phyloP scores from a whole-genome alignment of 1,284 basidiomycete species.

The Rhodotorula sp. region DNA sequence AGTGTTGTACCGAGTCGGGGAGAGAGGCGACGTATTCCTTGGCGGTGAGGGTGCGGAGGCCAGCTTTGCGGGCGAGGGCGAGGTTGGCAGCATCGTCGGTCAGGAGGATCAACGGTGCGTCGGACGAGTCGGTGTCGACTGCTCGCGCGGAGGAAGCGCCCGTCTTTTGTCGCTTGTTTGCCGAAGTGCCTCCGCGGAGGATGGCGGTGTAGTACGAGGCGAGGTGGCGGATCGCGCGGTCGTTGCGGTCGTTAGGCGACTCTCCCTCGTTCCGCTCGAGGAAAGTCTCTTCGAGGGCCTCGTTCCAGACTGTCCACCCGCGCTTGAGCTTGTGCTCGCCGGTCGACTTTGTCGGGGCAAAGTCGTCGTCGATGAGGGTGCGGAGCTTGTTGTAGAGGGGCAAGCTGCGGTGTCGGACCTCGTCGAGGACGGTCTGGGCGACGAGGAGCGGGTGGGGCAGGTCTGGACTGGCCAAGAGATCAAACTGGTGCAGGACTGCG shows the following conservation, averaged over 20 bases:
- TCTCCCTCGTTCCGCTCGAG: slow-evolving; percentile 67
- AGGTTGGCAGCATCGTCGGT: slow-evolving; percentile 89
- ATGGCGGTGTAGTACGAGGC: slow-evolving; percentile 81
- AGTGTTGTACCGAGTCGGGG: slow-evolving; percentile 57
- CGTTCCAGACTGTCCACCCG: slow-evolving; percentile 40
- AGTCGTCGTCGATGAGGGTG: slow-evolving; percentile 67
- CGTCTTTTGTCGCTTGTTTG: slow-evolving; percentile 34
- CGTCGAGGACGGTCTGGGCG: slow-evolving; percentile 92
- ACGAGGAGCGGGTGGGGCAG: slow-evolving; percentile 63
- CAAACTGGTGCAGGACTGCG: slow-evolving; percentile 91
- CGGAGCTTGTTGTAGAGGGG: slow-evolving; percentile 91
- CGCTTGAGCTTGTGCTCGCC: slow-evolving; percentile 27
- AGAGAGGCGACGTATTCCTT: slow-evolving; percentile 76
- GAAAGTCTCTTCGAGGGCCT: slow-evolving; percentile 58
- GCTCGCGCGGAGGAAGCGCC: not conserved
- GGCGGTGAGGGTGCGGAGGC: slow-evolving; percentile 65
- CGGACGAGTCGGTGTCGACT: not conserved
- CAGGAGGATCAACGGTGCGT: slow-evolving; percentile 68
- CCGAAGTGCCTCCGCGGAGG: slow-evolving; percentile 54
- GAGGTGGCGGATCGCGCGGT: slow-evolving; percentile 82
- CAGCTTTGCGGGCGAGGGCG: slow-evolving; percentile 68
- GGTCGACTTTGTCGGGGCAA: not conserved
- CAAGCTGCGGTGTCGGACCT: slow-evolving; percentile 90
- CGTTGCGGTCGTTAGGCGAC: slow-evolving; percentile 87
- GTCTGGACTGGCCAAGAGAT: slow-evolving; percentile 76